These are phyloP conservation scores for Anthracocystis walkeri DNA, from an alignment of 1,284 basidiomycete genomes.

Conservation along the genomic window DNA sequence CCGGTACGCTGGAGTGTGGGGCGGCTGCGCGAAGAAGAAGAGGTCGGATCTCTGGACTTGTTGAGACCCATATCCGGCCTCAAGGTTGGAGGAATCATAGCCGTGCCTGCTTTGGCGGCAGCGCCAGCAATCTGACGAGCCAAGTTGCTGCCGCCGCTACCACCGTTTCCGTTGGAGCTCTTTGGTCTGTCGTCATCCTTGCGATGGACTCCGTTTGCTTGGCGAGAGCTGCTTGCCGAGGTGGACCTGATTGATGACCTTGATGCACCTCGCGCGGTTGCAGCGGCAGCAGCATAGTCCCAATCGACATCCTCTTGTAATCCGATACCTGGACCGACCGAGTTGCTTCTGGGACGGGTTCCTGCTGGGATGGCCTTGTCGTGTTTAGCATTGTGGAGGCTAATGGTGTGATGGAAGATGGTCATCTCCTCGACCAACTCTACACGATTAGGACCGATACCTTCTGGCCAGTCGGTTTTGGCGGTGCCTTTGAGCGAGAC, in stretches of 20 bases:
- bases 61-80: slow-evolving; percentile 34
- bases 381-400: slow-evolving; percentile 75
- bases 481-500: slow-evolving; percentile 81
- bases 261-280: slow-evolving; percentile 1
- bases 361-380: slow-evolving; percentile 13
- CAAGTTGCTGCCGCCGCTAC: slow-evolving; percentile 35
- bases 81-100: slow-evolving; percentile 59
- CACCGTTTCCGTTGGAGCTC: slow-evolving; percentile 14
- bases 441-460: slow-evolving; percentile 81
- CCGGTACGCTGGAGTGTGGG: slow-evolving; percentile 39
- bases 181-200: slow-evolving; percentile 26
- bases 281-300: slow-evolving; percentile 61
- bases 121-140: slow-evolving; percentile 55
- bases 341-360: slow-evolving; percentile 74
- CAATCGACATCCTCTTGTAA: slow-evolving; percentile 71
- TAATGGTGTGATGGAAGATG: slow-evolving; percentile 79
- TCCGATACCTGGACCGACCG: slow-evolving; percentile 80
- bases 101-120: slow-evolving; percentile 59
- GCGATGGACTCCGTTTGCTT: slow-evolving; percentile 9
- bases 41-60: slow-evolving; percentile 13
- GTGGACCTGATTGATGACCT: slow-evolving; percentile 8
- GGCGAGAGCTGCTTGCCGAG: slow-evolving; percentile 8
- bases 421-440: slow-evolving; percentile 85
- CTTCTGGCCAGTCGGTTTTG: slow-evolving; percentile 84
- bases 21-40: slow-evolving; percentile 17